Evolutionary conservation across 192 early-diverging fungal species (phyloP).

Genomic region (Thoreauomyces humboldtii): DNA sequence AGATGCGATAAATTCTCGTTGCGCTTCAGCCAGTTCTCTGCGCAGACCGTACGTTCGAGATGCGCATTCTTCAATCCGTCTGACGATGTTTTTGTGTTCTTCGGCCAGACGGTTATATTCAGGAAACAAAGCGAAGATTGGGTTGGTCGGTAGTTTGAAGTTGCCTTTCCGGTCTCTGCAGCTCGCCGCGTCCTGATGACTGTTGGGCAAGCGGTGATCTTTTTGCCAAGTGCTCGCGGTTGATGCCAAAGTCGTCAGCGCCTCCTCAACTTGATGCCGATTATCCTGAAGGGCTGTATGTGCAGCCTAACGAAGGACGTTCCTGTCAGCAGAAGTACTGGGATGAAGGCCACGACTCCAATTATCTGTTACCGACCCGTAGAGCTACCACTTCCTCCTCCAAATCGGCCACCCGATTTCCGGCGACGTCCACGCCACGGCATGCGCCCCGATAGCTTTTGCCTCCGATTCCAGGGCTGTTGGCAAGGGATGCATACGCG

Average conservation of each 20-base stretch:
- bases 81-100: not conserved
- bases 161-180: too few relatives aligned
- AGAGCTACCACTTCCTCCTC: constrained; percentile 5
- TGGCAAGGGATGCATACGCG: not conserved
- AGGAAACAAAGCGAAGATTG: not conserved
- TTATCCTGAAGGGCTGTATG: not conserved
- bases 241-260: not conserved
- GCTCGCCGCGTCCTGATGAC: too few relatives aligned
- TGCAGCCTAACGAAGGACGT: too few relatives aligned
- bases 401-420: not conserved
- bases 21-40: not conserved
- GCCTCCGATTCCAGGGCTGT: not conserved
- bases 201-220: not conserved
- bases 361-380: too few relatives aligned
- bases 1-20: not conserved
- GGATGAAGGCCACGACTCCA: too few relatives aligned
- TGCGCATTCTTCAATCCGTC: not conserved
- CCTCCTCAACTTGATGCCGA: not conserved
- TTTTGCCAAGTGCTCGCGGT: not conserved
- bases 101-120: not conserved
- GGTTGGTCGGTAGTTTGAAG: not conserved
- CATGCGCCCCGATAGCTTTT: not conserved
- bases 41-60: not conserved
- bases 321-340: too few relatives aligned
- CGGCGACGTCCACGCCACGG: not conserved